These are phyloP conservation scores for Casuarina equisetifolia DNA, from an alignment of 306 rosid genomes.

Conservation along the genomic window DNA sequence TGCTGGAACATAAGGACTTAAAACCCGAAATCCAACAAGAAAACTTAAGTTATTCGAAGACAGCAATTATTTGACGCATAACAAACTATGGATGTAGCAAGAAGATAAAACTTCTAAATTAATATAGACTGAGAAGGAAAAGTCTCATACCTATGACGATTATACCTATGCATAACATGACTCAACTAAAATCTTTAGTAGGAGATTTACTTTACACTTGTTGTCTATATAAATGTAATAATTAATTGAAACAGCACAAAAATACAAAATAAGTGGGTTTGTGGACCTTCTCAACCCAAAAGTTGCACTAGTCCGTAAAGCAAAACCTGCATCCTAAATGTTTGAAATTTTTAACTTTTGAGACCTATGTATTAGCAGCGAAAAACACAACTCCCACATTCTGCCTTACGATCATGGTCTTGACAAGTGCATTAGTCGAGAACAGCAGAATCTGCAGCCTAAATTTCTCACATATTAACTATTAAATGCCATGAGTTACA, in stretches of 20 bases:
- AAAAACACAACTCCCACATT: too few species aligned
- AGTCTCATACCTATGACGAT: background rate
- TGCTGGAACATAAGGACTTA: background rate
- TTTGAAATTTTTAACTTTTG: background rate
- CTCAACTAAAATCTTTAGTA: background rate
- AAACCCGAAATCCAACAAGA: background rate
- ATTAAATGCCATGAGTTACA: background rate
- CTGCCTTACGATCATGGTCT: too few species aligned
- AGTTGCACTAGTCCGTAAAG: background rate
- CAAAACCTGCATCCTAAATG: background rate
- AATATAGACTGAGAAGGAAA: background rate
- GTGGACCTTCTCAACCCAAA: conserved; percentile 1
- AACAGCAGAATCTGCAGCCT: too few species aligned
- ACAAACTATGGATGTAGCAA: background rate
- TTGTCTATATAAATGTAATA: background rate
- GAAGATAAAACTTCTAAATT: background rate
- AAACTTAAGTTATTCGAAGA: background rate
- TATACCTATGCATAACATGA: background rate
- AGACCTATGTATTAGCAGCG: background rate
- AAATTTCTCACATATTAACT: background rate
- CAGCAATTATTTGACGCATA: background rate
- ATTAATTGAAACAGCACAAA: background rate
- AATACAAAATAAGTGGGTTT: background rate
- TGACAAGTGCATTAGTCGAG: too few species aligned
- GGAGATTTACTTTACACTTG: background rate